Evolutionary conservation across 805 yeast genomes (phyloP).

Genomic region (Torulaspora microellipsoides): DNA sequence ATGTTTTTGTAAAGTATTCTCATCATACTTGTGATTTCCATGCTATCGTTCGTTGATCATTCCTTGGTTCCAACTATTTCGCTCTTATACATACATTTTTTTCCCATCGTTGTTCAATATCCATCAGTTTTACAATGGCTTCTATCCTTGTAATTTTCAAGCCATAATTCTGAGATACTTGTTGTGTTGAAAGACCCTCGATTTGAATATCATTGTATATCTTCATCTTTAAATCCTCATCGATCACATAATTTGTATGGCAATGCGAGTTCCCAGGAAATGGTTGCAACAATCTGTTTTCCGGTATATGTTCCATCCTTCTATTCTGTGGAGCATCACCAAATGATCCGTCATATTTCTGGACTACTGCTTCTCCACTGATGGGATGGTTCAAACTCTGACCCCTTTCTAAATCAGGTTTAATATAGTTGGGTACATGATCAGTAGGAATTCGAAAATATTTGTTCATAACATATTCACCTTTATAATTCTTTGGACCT

Average conservation of each 20-base stretch:
- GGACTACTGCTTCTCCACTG: constrained; percentile 31
- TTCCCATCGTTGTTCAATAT: constrained; percentile 60
- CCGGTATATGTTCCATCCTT: constrained; percentile 8
- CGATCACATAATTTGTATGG: constrained; percentile 57
- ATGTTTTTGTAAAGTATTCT: constrained; percentile 36
- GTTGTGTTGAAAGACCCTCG: constrained; percentile 57
- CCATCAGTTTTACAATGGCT: constrained; percentile 69
- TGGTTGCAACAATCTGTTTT: constrained; percentile 50
- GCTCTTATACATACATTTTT: constrained; percentile 48
- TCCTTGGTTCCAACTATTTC: background rate
- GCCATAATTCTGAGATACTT: constrained; percentile 72
- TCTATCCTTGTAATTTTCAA: constrained; percentile 82
- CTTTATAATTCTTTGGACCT: constrained; percentile 80
- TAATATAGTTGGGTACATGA: constrained; percentile 69
- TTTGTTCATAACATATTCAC: constrained; percentile 74
- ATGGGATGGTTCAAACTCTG: constrained; percentile 34
- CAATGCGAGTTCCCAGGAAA: constrained; percentile 75
- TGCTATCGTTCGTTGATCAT: background rate
- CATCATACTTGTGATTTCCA: constrained; percentile 37
- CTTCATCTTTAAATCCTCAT: constrained; percentile 52
- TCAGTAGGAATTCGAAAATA: constrained; percentile 63
- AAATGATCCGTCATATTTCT: constrained; percentile 20
- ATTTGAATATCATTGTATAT: constrained; percentile 54
- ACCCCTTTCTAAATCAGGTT: constrained; percentile 47
- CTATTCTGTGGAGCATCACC: constrained; percentile 14